Evolutionary conservation across 2,329 filamentous ascomycete species (phyloP).

Genomic region (Fusarium sororula): DNA sequence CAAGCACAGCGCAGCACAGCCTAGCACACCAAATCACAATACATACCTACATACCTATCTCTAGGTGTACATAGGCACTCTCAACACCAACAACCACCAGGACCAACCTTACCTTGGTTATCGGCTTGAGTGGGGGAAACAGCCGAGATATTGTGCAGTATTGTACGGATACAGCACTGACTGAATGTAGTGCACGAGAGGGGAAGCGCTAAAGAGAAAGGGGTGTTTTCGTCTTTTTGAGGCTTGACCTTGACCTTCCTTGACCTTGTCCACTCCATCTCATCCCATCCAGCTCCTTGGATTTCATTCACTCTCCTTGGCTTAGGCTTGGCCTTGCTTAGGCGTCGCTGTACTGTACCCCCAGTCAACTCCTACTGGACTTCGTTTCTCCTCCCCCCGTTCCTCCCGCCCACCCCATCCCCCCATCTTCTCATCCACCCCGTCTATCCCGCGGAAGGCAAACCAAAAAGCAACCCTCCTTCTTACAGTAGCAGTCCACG

Average conservation of each 20-base stretch:
- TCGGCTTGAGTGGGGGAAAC: constrained; percentile 28
- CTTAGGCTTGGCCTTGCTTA: constrained; percentile 14
- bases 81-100: neutral
- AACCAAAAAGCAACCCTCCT: constrained; percentile 21
- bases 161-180: neutral
- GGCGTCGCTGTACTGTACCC: constrained; percentile 4
- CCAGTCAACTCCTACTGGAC: constrained; percentile 7
- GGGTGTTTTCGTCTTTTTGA: constrained; percentile 31
- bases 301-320: constrained; percentile 17
- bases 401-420: neutral
- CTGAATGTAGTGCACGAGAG: constrained; percentile 30
- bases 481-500: constrained; percentile 27
- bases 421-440: neutral
- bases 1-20: neutral
- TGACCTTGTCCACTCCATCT: constrained; percentile 30
- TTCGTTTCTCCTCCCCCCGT: constrained; percentile 1
- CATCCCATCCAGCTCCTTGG: constrained; percentile 29
- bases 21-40: neutral
- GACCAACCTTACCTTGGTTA: neutral
- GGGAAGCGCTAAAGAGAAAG: constrained; percentile 35
- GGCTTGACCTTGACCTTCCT: constrained; percentile 28
- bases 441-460: constrained; percentile 17
- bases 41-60: neutral
- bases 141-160: constrained; percentile 25
- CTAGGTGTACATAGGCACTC: neutral